Evolutionary conservation across 352 stramenopile species (phyloP), one percentile per base, ranked within the genome.

Genomic region (Phytophthora ramorum): DNA sequence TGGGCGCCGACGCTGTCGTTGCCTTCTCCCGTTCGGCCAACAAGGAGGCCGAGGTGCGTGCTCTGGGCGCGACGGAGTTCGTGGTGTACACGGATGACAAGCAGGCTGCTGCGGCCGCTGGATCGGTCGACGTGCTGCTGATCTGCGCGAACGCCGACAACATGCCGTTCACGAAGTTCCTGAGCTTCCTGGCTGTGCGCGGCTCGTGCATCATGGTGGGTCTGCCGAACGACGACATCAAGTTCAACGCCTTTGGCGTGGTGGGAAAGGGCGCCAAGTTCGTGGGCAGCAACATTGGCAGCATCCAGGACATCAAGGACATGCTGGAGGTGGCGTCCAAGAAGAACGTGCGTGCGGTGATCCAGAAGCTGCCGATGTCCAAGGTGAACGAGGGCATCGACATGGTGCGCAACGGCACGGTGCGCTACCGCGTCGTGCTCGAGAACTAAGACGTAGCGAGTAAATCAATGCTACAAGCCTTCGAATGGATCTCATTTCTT

Each of bases 291-390:
- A 52, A 83, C 40, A 93, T 97, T 54, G 90, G 91, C 30, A 84
- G 85, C 47, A 85, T 95, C 22, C 56, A 64, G 13, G 85, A 95
- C 43, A 93, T 90, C 19, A 79, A 95, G 63, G 79, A 95, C 37
- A 93, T 97, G 83, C 64, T 97, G 7, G 66, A 92, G 19, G 78
- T 97, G 8, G 95, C 87, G 32, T 74, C 69, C 0, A 62, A 82
- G 48, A 82, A 94, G 56, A 73, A 91, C 14, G 85, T 94, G 53
- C 55, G 59, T n/a, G 56, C 78, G 10, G 67, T 83, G 26, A 69
- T 87, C 34, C 73, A 85, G 56, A 81, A 79, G 43, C 34, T 87
- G 47, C 73, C 79, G 14, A 83, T 85, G 75, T 24, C 10, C 12
- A 43, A 83, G 41, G 73, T 48, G 24, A 81, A 85, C 58, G 58